Base-by-base conservation (phyloP, 2,329 filamentous ascomycete species). In the Neonectria punicea region DNA sequence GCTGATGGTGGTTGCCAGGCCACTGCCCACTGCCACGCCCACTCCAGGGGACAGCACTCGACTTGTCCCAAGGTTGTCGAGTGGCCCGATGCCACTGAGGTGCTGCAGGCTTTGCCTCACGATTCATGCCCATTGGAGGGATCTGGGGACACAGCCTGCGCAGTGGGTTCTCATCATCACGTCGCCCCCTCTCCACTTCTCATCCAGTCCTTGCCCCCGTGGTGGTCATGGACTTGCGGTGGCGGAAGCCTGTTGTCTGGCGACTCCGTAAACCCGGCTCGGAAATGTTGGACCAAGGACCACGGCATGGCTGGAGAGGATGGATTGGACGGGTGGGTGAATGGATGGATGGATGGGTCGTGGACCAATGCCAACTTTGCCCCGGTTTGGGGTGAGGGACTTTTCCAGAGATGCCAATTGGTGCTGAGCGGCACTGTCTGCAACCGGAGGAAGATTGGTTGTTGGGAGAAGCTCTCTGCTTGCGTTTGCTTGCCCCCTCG, bases 41-140 rank as follows among this genome's bases (percentile, higher is more conserved):
- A 32, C 53, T 28, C 47, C 47, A 43, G 46, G 44, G 44, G 55
- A 55, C 14, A 46, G 53, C 54, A 51, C 51, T 64, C 58, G 56
- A 65, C 55, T 44, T 61, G 62, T 43, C 49, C 56, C 67, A 66
- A 56, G 49, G 49, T 50, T 41, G 57, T 65, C 54, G 66, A 73
- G 67, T 74, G 70, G 69, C 62, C 67, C 71, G 68, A 73, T 63
- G 65, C 61, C 63, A 61, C 68, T 60, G 64, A 74, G 69, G 58
- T 72, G 70, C 58, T 66, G 70, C 73, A 74, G 69, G 70, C 66
- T 74, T 73, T 72, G 73, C 58, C 63, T 54, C 62, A 68, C 64
- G 44, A 61, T 44, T 60, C 39, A 68, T 63, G 68, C 71, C 73
- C 70, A 74, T 74, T 74, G 73, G 73, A 74, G 66, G 65, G 64